Base-by-base conservation (phyloP, 2,329 filamentous ascomycete species). In the Claviceps pazoutovae region DNA sequence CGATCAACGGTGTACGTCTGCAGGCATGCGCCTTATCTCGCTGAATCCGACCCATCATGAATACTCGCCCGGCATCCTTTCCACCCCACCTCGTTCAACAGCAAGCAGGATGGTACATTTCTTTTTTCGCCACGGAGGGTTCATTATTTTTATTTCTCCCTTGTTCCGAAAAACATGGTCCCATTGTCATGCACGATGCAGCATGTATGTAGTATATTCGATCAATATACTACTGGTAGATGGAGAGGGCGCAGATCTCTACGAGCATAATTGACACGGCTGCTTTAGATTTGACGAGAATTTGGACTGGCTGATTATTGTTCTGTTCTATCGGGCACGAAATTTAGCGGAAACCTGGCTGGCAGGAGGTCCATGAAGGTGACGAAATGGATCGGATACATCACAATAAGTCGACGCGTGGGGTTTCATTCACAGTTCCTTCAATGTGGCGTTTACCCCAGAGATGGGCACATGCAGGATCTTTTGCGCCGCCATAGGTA, bases 1-100 rank as follows among this genome's bases (percentile, higher is more conserved):
- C 54, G 59, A 59, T 61, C 57, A 60, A 55, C 57, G 56, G 58
- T 58, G 58, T 55, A 54, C 51, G 52, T 51, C 51, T 55, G 50
- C 56, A 53, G 54, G 47, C 55, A 54, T 51, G 44, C 53, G 54
- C 42, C 53, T 53, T 43, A 46, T 44, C 48, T 43, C 44, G 45
- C 49, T 23, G 21, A 30, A 48, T 37, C 38, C 51, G 54, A 52
- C 50, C 51, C 17, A 50, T 54, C 48, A 51, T 48, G 5, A 42
- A 21, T 48, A 13, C 46, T 39, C 17, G 17, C 17, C 17, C 17
- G 17, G 17, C 17, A 19, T 19, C 17, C 2, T 19, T 19, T 19
- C 17, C 17, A 19, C 17, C 17, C 44, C 23, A 17, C 7, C n/a
- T 9, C 39, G 8, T 19, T 9, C 39, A 8, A 17, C 46, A 49